phyloP scores from a whole-genome alignment of 176 grass and related monocot genomes.

The Secale cereale region DNA sequence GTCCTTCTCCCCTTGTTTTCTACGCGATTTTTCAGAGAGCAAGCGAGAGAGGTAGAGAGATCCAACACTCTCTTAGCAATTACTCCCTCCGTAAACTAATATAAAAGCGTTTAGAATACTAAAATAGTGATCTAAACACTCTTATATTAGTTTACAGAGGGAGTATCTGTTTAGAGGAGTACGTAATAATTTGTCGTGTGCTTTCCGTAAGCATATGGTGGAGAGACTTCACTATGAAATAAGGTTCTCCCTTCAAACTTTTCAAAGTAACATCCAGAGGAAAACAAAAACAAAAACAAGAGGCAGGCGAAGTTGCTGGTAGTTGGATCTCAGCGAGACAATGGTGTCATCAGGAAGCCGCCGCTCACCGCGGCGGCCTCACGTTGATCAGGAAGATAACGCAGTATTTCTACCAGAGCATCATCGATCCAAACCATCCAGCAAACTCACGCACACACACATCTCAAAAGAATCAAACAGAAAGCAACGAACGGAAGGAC shows the following conservation, averaged over 20 bases:
- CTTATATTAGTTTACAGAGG: no score
- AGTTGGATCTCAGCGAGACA: slow-evolving; percentile 51
- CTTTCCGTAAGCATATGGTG: not conserved
- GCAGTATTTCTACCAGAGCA: slow-evolving; percentile 55
- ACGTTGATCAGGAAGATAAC: slow-evolving; percentile 66
- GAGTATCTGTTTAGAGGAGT: not conserved
- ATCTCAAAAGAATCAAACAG: not conserved
- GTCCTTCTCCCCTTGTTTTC: not conserved
- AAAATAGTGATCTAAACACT: no score
- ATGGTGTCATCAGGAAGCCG: slow-evolving; percentile 60
- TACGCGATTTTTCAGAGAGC: not conserved
- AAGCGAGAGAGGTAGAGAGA: not conserved
- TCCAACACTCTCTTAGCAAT: not conserved
- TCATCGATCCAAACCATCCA: slow-evolving; percentile 51
- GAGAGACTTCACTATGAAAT: not conserved
- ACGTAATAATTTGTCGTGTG: not conserved
- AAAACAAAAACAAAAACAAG: not conserved
- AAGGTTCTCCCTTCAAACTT: not conserved
- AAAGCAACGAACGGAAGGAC: not conserved
- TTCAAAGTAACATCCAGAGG: not conserved
- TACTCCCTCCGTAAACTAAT: no score
- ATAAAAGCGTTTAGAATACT: no score
- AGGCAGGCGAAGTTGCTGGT: not conserved
- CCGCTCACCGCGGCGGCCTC: slow-evolving; percentile 14
- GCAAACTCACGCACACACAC: not conserved